Conservation (phyloP, 768 basidiomycete genomes). For the Psilocybe azurescens region DNA sequence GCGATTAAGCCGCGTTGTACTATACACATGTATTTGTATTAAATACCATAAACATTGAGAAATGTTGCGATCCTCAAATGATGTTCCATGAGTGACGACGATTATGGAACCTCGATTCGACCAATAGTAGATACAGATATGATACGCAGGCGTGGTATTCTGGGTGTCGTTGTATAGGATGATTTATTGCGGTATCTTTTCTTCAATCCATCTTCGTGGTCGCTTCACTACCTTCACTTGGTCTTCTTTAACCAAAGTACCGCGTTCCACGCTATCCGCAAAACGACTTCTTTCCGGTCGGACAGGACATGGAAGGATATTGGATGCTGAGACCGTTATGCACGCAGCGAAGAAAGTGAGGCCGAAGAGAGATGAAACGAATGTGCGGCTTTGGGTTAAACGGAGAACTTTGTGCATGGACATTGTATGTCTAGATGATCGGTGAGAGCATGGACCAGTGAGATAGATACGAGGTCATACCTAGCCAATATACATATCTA, state of each 20-base stretch:
- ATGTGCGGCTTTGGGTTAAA: conserved; percentile 69
- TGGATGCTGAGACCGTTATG: conserved; percentile 81
- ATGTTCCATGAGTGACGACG: neutral
- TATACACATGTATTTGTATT: conserved; percentile 29
- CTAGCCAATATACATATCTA: conserved; percentile 33
- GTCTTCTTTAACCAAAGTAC: conserved; percentile 27
- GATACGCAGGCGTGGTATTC: neutral
- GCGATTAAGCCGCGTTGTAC: conserved; percentile 30
- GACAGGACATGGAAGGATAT: conserved; percentile 82
- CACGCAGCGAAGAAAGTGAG: conserved; percentile 81
- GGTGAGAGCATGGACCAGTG: neutral
- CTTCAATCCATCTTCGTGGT: conserved; percentile 84
- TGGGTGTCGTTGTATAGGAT: neutral
- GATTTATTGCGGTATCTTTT: conserved; percentile 50
- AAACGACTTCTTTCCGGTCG: conserved; percentile 60
- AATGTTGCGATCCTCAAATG: conserved; percentile 15
- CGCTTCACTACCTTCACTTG: conserved; percentile 61
- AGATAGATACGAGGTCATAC: conserved; percentile 10
- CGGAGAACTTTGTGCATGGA: conserved; percentile 60
- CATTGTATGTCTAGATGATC: conserved; percentile 50
- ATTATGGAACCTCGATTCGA: neutral
- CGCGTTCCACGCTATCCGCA: conserved; percentile 53
- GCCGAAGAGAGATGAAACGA: conserved; percentile 81
- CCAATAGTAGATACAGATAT: neutral
- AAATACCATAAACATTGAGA: conserved; percentile 30